phyloP scores from a whole-genome alignment of 73 alveolate genomes.

The Symbiodinium natans region DNA sequence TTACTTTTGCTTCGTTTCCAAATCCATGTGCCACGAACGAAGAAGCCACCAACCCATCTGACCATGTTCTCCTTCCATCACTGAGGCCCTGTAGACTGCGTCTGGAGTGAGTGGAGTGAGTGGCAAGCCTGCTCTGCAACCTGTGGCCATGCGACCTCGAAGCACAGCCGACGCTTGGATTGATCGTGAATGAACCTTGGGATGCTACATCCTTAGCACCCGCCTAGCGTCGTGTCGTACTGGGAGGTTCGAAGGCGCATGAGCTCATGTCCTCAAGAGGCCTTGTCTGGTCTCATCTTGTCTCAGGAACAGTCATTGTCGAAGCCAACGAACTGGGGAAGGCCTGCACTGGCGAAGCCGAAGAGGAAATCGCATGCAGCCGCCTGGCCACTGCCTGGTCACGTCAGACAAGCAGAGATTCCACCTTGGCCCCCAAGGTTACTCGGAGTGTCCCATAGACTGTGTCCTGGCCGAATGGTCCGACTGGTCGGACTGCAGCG shows the following conservation, averaged over 20 bases:
- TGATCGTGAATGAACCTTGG: no score
- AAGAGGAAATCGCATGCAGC: slow-evolving; percentile 5
- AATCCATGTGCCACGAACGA: no score
- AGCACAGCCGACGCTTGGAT: background rate
- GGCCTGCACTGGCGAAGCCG: slow-evolving; percentile 18
- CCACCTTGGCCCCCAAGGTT: background rate
- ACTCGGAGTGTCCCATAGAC: slow-evolving; percentile 26
- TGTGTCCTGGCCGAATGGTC: slow-evolving; percentile 45
- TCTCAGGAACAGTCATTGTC: slow-evolving; percentile 14
- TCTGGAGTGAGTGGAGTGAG: slow-evolving; percentile 83
- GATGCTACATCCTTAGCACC: no score
- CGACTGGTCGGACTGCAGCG: slow-evolving; percentile 65
- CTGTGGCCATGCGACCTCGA: background rate
- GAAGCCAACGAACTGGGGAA: slow-evolving; percentile 29
- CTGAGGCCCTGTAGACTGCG: slow-evolving; percentile 59
- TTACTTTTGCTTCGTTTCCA: no score
- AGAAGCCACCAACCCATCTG: no score
- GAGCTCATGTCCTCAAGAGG: background rate
- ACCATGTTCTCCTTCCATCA: no score
- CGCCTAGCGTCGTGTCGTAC: no score
- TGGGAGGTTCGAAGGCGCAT: no score
- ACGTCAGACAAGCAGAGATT: background rate
- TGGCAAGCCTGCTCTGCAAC: slow-evolving; percentile 18
- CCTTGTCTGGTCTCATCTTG: no score
- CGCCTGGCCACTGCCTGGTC: background rate